Evolutionary conservation across 2,329 filamentous ascomycete genomes (phyloP), one percentile per base, ranked within the genome.

Genomic region (Pestalotiopsis sp.): DNA sequence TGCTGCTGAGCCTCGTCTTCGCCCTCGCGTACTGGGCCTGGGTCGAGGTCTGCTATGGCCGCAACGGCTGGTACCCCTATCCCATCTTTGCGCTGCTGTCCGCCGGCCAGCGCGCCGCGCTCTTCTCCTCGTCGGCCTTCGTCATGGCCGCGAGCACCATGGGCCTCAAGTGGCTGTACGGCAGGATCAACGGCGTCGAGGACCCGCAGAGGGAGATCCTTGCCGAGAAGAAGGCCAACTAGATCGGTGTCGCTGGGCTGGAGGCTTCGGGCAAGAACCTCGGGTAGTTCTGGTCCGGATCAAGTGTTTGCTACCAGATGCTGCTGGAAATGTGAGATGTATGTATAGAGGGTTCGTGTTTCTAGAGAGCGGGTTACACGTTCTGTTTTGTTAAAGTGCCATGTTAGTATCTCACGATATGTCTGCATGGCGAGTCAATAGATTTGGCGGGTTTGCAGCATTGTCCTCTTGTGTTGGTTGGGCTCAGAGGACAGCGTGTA

Each of bases 11-110:
- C 71, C 85, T 86, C 13, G 76, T 72, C 2, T 79, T 93, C 58
- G 91, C 91, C 0, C 88, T 92, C 70, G 77, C 81, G 2, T 95
- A 95, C 78, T 95, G 92, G 91, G 86, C 87, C 71, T 95, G 92
- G 92, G 87, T 94, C 27, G 91, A 94, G 79, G 84, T 88, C 27
- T 94, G 92, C 81, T 92, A 88, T 74, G 84, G 83, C 59, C 82
- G 87, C 69, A 94, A 94, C 74, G 88, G 90, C 75, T 88, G 84
- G 88, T 97, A 97, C 74, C 94, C 94, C 0, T 97, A 98, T 79
- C 94, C 95, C 1, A 86, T 97, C 31, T 95, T 98, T 72, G 90
- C 85, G 9, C 77, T 92, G 59, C 82, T 97, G 57, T 86, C 84
- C 64, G 92, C 89, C 0, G 77, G 82, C 63, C 90, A 94, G 75